A percentile compares a stretch with the other conserved stretches of the same genome.
Conservation (phyloP, 208 protist species). For the Trichomonas vaginalis region DNA sequence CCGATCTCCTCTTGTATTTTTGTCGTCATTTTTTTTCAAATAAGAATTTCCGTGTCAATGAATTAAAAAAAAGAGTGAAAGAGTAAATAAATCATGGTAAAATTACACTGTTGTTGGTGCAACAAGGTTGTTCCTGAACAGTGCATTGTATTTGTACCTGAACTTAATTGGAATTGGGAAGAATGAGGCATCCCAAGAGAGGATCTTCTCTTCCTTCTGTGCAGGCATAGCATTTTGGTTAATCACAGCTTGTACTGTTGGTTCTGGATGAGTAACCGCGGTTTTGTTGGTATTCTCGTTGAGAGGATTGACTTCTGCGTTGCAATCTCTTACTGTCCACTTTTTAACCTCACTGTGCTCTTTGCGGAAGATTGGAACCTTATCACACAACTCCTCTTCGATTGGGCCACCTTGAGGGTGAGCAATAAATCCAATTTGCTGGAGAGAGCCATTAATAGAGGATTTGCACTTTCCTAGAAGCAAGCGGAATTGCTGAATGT, state of each 20-base stretch:
- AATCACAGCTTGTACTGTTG: not conserved
- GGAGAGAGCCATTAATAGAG: not conserved
- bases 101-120: not conserved
- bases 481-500: not conserved
- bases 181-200: not conserved
- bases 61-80: not conserved
- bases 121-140: not conserved
- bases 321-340: not conserved
- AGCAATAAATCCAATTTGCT: not conserved
- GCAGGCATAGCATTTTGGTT: not conserved
- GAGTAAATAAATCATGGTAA: not conserved
- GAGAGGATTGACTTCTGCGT: not conserved
- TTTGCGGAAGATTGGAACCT: not conserved
- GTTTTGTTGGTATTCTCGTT: not conserved
- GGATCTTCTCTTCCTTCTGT: not conserved
- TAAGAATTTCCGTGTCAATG: no score
- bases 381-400: not conserved
- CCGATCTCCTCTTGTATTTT: not conserved
- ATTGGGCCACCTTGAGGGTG: not conserved
- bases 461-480: conserved; percentile 11
- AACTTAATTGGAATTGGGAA: not conserved
- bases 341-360: not conserved
- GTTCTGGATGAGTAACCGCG: not conserved
- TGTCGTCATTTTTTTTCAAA: no score
- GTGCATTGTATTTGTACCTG: not conserved